Evolutionary conservation across 768 basidiomycete species (phyloP).

Genomic region (Pulveroboletus sp.): DNA sequence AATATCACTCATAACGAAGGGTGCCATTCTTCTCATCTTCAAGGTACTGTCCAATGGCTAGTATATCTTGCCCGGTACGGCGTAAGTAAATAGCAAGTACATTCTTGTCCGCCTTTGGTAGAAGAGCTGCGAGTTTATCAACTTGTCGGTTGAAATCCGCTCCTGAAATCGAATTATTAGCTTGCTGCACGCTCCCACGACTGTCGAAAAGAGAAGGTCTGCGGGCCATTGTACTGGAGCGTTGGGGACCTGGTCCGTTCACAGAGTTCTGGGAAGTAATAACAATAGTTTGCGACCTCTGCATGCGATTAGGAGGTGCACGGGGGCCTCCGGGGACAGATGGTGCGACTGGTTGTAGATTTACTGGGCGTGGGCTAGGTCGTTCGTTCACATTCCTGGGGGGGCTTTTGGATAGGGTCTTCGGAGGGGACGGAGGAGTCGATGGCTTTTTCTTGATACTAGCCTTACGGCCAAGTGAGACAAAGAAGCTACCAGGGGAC

Average conservation of each 20-base stretch:
- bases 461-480: constrained; percentile 67
- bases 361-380: constrained; percentile 27
- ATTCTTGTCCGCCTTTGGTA: constrained; percentile 67
- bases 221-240: constrained; percentile 28
- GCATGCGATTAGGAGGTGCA: constrained; percentile 56
- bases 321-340: constrained; percentile 72
- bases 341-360: constrained; percentile 36
- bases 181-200: constrained; percentile 12
- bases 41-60: constrained; percentile 83
- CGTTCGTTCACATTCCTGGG: constrained; percentile 27
- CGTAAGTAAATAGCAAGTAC: constrained; percentile 69
- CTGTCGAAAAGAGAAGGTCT: constrained; percentile 29
- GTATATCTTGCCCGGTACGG: constrained; percentile 71
- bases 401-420: constrained; percentile 36
- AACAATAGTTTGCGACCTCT: constrained; percentile 66
- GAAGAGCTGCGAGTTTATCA: constrained; percentile 61
- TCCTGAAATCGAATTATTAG: constrained; percentile 7
- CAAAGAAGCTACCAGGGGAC: constrained; percentile 60
- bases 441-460: constrained; percentile 42
- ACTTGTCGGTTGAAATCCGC: constrained; percentile 63
- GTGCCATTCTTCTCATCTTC: constrained; percentile 79
- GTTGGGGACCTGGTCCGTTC: constrained; percentile 20
- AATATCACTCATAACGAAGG: constrained; percentile 36
- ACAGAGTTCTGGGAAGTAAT: constrained; percentile 29
- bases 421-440: constrained; percentile 31